Evolutionary conservation across 169 alveolate species (phyloP).

Genomic region (Babesia ovata): DNA sequence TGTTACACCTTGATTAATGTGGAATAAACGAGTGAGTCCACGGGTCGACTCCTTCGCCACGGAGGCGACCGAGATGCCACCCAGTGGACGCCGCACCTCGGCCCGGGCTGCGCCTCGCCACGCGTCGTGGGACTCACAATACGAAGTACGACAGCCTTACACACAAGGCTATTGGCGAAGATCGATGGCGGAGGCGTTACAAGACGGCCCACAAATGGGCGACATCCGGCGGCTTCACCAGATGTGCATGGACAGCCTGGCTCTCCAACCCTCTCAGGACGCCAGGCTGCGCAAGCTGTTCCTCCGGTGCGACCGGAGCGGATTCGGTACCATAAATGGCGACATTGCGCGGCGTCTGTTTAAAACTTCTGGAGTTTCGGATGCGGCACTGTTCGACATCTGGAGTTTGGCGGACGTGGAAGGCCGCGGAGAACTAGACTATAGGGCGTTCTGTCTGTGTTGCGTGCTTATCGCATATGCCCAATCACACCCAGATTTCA

Average conservation of each 20-base stretch:
- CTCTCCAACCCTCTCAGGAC: constrained; percentile 17
- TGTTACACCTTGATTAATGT: too few relatives aligned
- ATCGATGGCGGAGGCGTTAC: constrained; percentile 11
- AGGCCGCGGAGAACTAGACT: constrained; percentile 57
- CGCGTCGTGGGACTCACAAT: too few relatives aligned
- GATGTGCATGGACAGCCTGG: constrained; percentile 12
- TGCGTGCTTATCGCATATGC: constrained; percentile 54
- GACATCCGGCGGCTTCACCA: constrained; percentile 4
- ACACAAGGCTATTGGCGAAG: neutral
- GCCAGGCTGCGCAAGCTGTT: constrained; percentile 31
- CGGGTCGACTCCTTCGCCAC: too few relatives aligned
- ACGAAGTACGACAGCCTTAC: neutral
- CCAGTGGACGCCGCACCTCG: too few relatives aligned
- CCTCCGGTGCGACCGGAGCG: constrained; percentile 50
- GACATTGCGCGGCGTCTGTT: constrained; percentile 45
- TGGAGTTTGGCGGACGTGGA: constrained; percentile 61
- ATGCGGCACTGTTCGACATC: constrained; percentile 30
- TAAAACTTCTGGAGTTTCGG: constrained; percentile 51
- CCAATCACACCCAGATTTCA: constrained; percentile 10
- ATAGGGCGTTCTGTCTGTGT: constrained; percentile 51
- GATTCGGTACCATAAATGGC: constrained; percentile 56
- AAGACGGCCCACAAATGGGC: neutral
- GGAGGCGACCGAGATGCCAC: too few relatives aligned
- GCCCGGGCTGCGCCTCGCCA: too few relatives aligned
- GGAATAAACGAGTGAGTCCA: too few relatives aligned